Percentiles rank a stretch among this genome's conserved stretches.
phyloP scores from a whole-genome alignment of 768 basidiomycete genomes.

The Lactifluus piperatus region DNA sequence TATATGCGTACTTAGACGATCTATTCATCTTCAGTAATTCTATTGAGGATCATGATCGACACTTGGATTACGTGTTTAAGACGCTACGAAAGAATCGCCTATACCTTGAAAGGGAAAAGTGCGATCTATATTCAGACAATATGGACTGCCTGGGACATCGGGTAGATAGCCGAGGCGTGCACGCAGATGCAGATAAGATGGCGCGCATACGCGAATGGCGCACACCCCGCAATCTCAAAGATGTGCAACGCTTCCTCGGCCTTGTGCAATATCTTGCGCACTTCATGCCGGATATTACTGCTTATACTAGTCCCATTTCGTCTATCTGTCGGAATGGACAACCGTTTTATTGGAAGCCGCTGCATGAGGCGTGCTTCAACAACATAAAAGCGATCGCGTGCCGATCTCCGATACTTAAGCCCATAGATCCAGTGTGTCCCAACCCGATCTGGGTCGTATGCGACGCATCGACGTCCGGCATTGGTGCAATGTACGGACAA shows the following conservation, averaged over 20 bases:
- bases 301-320: slow-evolving; percentile 28
- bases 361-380: too few relatives aligned
- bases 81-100: too few relatives aligned
- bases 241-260: slow-evolving; percentile 35
- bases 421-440: slow-evolving; percentile 15
- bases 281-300: slow-evolving; percentile 30
- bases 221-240: slow-evolving; percentile 27
- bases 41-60: too few relatives aligned
- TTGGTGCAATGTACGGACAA: slow-evolving; percentile 20
- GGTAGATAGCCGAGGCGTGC: slow-evolving; percentile 32
- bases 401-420: too few relatives aligned
- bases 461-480: slow-evolving; percentile 21
- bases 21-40: not conserved
- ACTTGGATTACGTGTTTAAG: not conserved
- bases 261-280: too few relatives aligned
- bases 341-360: too few relatives aligned
- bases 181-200: slow-evolving; percentile 33
- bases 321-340: slow-evolving; percentile 24
- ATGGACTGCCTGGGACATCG: too few relatives aligned
- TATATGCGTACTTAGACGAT: too few relatives aligned
- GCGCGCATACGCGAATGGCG: slow-evolving; percentile 28
- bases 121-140: too few relatives aligned
- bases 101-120: too few relatives aligned
- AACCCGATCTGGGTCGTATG: slow-evolving; percentile 22
- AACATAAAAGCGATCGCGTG: slow-evolving; percentile 17